A percentile compares a stretch with the other conserved stretches of the same genome.
phyloP scores from a whole-genome alignment of 116 monocot genomes.

The Zostera marina region DNA sequence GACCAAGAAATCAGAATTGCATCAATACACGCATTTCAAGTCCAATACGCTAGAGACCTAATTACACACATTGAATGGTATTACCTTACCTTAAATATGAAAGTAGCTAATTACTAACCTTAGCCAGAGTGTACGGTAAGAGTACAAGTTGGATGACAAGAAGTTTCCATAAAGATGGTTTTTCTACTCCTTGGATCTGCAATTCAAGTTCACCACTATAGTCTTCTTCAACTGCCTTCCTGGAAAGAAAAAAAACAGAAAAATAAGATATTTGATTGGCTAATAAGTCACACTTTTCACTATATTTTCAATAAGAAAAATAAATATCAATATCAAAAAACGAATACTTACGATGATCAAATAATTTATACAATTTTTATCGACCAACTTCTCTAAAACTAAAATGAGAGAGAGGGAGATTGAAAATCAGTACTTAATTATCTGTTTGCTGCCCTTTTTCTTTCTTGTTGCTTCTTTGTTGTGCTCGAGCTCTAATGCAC shows the following conservation, averaged over 20 bases:
- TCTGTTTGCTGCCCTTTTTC: constrained; percentile 71
- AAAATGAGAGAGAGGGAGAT: background rate
- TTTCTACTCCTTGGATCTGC: constrained; percentile 89
- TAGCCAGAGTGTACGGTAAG: constrained; percentile 70
- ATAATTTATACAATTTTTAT: too few relatives aligned
- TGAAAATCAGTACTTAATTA: constrained; percentile 48
- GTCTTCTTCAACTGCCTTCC: constrained; percentile 59
- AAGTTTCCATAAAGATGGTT: constrained; percentile 81
- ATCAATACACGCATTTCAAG: background rate
- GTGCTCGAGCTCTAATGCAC: constrained; percentile 79
- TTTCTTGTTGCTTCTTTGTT: constrained; percentile 53
- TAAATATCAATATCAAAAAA: too few relatives aligned
- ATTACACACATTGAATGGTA: background rate
- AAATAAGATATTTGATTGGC: constrained; percentile 1
- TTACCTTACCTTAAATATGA: background rate
- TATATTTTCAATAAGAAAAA: background rate
- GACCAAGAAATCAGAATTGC: background rate
- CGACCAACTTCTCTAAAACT: background rate
- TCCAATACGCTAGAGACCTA: background rate
- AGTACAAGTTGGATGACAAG: constrained; percentile 64
- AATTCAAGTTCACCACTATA: constrained; percentile 77
- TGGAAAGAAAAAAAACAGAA: constrained; percentile 6
- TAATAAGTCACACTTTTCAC: background rate
- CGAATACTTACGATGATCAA: too few relatives aligned
- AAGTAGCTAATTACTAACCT: constrained; percentile 27